Base-by-base conservation (phyloP, 768 basidiomycete species). In the Hirschioporus abietinus region DNA sequence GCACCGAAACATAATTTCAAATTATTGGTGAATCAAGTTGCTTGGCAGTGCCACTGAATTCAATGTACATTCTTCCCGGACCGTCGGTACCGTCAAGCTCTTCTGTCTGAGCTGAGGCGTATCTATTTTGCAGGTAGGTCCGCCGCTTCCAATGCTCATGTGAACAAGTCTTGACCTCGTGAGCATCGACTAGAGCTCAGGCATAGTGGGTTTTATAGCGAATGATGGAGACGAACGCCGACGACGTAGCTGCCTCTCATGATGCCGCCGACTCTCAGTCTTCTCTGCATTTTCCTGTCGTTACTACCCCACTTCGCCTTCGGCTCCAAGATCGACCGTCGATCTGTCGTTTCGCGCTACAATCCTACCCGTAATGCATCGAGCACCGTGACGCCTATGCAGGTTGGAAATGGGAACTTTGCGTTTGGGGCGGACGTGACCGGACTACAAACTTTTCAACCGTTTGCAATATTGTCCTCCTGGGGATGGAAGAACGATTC, bases 401-500 rank as follows among this genome's bases (percentile, higher is more conserved):
- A 86, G 73, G 78, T 86, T 63, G 86, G 86, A 17, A 88, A 87
- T 72, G 85, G 86, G 18, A 83, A 86, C 72, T 86, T 88, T 68
- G 85, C 84, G 20, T 87, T 88, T 68, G 84, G 84, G 24, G 81
- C 83, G 8, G 86, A 87, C 72, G 74, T 86, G 24, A 86, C 86
- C 0, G 83, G 84, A 12, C 78, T 88, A 18, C 86, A 88, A 72
- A 86, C 85, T 0, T 81, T 86, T 74, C 77, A 78, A 35, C 84
- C 84, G 6, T 86, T 79, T 72, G 82, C 81, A 10, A 86, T 78
- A 68, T 79, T 88, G 77, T 83, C 85, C 9, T 81, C 81, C 17
- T 86, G 86, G 86, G 84, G 83, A 1, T 86, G 84, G 84, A 86
- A 86, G 72, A 86, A 86, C 72, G 84, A 86, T 73, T 79, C 80